Percentiles rank a stretch among this genome's conserved stretches.
Evolutionary conservation across 2,329 filamentous ascomycete genomes (phyloP).

Genomic region (Ampelomyces quisqualis): DNA sequence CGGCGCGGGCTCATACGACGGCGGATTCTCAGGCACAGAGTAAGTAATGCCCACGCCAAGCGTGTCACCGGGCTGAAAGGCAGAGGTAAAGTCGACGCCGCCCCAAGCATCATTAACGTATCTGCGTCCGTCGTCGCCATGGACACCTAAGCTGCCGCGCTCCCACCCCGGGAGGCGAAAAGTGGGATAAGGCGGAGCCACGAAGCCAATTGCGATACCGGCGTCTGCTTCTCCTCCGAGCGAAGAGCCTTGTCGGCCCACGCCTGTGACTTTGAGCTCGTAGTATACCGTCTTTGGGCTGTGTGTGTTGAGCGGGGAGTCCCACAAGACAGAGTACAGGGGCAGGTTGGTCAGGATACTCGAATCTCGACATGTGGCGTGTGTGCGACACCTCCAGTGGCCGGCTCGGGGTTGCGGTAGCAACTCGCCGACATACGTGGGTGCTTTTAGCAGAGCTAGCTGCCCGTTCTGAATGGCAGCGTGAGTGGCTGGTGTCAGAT

Average conservation of each 20-base stretch:
- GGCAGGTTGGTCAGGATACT: constrained; percentile 69
- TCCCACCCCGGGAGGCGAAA: constrained; percentile 83
- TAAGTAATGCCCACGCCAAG: constrained; percentile 73
- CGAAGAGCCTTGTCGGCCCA: constrained; percentile 38
- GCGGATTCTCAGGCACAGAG: constrained; percentile 41
- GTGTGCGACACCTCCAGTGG: constrained; percentile 49
- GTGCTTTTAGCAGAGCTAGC: constrained; percentile 45
- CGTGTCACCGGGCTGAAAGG: constrained; percentile 65
- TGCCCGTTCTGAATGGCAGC: constrained; percentile 55
- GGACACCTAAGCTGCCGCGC: constrained; percentile 71
- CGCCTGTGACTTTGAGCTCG: constrained; percentile 61
- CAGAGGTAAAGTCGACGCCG: constrained; percentile 65
- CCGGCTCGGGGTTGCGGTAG: constrained; percentile 49
- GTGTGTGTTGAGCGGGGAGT: constrained; percentile 59
- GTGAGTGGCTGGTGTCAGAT: constrained; percentile 51
- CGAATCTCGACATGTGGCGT: constrained; percentile 54
- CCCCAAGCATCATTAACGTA: constrained; percentile 76
- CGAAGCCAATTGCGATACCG: constrained; percentile 68
- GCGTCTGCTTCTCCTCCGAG: constrained; percentile 50
- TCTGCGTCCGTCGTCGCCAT: constrained; percentile 74
- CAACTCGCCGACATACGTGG: constrained; percentile 41
- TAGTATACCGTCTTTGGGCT: constrained; percentile 66
- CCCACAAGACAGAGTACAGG: constrained; percentile 61
- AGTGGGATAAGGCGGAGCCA: constrained; percentile 71
- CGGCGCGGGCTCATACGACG: constrained; percentile 33